A percentile compares a stretch with the other conserved stretches of the same genome.
phyloP scores from a whole-genome alignment of 2,329 filamentous ascomycete genomes.

The Diaporthe destruens region DNA sequence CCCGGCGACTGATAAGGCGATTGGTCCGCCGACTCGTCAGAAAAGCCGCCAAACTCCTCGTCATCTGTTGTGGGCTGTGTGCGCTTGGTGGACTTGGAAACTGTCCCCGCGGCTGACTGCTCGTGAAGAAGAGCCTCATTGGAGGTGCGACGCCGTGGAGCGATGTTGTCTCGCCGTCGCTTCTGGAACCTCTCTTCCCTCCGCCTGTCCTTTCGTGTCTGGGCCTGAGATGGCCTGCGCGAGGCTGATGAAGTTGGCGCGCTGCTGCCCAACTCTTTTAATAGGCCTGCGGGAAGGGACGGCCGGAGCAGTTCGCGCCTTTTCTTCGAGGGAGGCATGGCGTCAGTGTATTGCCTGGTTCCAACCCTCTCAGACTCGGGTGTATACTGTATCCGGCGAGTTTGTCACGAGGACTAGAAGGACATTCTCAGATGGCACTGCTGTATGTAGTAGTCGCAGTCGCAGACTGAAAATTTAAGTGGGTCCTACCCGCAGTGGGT shows the following conservation, averaged over 20 bases:
- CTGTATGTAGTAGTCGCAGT: not conserved
- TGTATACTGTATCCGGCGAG: not conserved
- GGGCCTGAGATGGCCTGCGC: constrained; percentile 41
- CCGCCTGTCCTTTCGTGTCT: constrained; percentile 72
- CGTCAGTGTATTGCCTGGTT: not conserved
- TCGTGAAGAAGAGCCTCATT: not conserved
- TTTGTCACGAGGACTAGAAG: not conserved
- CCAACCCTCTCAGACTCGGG: not conserved
- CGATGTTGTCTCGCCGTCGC: constrained; percentile 49
- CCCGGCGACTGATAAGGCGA: constrained; percentile 37
- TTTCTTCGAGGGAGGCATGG: constrained; percentile 45
- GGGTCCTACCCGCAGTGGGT: not conserved
- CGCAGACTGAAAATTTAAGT: constrained; percentile 26
- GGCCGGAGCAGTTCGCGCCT: constrained; percentile 45
- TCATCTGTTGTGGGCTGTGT: constrained; percentile 45
- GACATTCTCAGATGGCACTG: not conserved
- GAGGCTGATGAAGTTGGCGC: constrained; percentile 32
- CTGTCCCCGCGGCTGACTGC: not conserved
- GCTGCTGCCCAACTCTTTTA: constrained; percentile 56
- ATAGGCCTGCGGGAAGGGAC: constrained; percentile 57
- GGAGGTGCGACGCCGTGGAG: not conserved
- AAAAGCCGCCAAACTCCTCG: constrained; percentile 42
- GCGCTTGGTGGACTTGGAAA: constrained; percentile 19
- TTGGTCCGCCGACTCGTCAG: constrained; percentile 38
- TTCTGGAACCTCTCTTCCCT: constrained; percentile 74